phyloP scores from a whole-genome alignment of 169 alveolate species.

The Theileria equi region DNA sequence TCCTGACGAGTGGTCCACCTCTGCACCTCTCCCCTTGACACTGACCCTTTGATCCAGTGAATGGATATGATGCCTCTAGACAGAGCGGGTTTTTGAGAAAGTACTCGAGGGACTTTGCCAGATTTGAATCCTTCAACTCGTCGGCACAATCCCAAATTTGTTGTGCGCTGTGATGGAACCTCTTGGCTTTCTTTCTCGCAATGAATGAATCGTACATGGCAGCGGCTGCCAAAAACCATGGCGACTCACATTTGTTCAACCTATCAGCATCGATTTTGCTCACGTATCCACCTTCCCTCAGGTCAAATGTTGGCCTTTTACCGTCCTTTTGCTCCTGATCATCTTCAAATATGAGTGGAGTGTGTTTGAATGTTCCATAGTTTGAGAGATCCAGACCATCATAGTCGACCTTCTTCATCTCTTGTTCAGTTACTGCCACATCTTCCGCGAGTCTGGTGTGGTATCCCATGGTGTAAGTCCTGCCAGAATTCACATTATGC shows the following conservation, averaged over 20 bases:
- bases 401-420: too few species aligned
- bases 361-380: too few species aligned
- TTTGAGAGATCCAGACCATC: too few species aligned
- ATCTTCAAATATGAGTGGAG: too few species aligned
- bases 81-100: slow-evolving; percentile 67
- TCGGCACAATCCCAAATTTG: slow-evolving; percentile 82
- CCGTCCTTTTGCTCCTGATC: too few species aligned
- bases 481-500: too few species aligned
- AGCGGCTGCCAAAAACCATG: slow-evolving; percentile 84
- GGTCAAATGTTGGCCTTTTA: slow-evolving; percentile 47
- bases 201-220: slow-evolving; percentile 74
- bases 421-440: too few species aligned
- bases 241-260: slow-evolving; percentile 80
- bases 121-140: slow-evolving; percentile 73
- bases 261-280: slow-evolving; percentile 68
- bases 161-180: slow-evolving; percentile 75
- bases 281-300: slow-evolving; percentile 62
- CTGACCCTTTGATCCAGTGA: slow-evolving; percentile 42
- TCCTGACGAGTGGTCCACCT: slow-evolving; percentile 4
- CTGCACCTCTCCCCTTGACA: slow-evolving; percentile 29
- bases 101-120: slow-evolving; percentile 74
- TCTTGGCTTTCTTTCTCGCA: slow-evolving; percentile 37
- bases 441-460: too few species aligned
- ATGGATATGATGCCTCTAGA: slow-evolving; percentile 69
- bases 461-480: too few species aligned